Base-by-base conservation (phyloP, 805 yeast species). In the Candida saitoana region DNA sequence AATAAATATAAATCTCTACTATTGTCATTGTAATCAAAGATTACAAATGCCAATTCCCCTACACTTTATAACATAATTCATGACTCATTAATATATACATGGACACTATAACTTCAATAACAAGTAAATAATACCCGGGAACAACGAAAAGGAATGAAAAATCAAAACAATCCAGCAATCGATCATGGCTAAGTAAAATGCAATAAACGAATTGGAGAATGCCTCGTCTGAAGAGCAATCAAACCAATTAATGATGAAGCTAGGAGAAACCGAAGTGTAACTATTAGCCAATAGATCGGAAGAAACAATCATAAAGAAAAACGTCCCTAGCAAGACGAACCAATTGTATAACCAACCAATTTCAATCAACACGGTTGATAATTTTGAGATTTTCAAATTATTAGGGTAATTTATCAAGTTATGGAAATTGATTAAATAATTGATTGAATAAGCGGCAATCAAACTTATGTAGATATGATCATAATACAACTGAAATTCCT, bases 391-490 rank as follows among this genome's bases (percentile, higher is more conserved):
- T 24, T 42, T 35, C 15, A 33, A 29, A 30, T 42, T 27, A n/a
- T 41, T 38, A 16, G 49, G 51, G 40, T 49, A 50, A 24, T 38
- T 47, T n/a, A 50, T 34, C 9, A 45, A 43, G 17, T 40, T 29
- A 27, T 41, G 35, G 18, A 57, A 44, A 34, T 44, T 50, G 19
- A 5, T 15, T n/a, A 40, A 7, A 3, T 42, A 40, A 14, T 50
- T 50, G 20, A 44, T 20, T 9, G 42, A 17, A 36, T 52, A 60
- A 12, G 52, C 30, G 1, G 45, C 14, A 18, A 48, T 20, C 8
- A 54, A 19, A 9, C 63, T 42, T 34, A 52, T 41, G 34, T 48
- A 48, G 18, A 62, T 19, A 38, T 63, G 64, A 41, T 63, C 68
- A 11, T 51, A 55, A 9, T 49, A 54, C n/a, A 65, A 14, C 12